phyloP scores from a whole-genome alignment of 1,284 basidiomycete genomes.

The Coniophora puteana region DNA sequence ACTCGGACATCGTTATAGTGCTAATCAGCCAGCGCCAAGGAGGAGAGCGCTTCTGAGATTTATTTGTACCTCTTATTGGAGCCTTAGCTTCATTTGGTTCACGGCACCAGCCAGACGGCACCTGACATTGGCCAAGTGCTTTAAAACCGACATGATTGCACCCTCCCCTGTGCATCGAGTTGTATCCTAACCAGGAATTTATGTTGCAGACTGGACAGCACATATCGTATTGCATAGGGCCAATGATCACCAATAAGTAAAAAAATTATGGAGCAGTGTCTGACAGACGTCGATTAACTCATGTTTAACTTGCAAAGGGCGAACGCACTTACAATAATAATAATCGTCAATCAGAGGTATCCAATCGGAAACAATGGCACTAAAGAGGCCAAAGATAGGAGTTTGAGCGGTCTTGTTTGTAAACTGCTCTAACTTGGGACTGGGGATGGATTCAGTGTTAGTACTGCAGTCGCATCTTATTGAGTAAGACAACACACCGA shows the following conservation, averaged over 20 bases:
- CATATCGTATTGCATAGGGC: slow-evolving; percentile 7
- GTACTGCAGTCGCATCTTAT: neutral
- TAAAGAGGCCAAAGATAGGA: slow-evolving; percentile 74
- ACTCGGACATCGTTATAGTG: slow-evolving; percentile 1
- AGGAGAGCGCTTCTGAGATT: no score
- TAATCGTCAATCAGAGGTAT: slow-evolving; percentile 93
- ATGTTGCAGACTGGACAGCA: slow-evolving; percentile 4
- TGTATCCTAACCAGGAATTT: no score
- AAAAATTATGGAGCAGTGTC: slow-evolving; percentile 50
- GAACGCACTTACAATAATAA: slow-evolving; percentile 78
- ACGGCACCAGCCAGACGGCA: no score
- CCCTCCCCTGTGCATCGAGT: no score
- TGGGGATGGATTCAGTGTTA: slow-evolving; percentile 25
- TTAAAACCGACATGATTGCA: no score
- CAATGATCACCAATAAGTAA: slow-evolving; percentile 10
- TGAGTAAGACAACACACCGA: slow-evolving; percentile 39
- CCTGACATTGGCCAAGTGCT: no score
- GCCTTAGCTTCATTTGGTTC: no score
- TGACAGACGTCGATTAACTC: slow-evolving; percentile 19
- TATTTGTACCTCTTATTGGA: no score
- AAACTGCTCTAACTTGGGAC: slow-evolving; percentile 73
- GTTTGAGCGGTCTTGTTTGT: slow-evolving; percentile 55
- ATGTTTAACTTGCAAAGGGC: neutral
- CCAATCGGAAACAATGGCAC: slow-evolving; percentile 84
- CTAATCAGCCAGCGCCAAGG: neutral